Base-by-base conservation (phyloP, 176 grass and related monocot species). In the Ensete glaucum region DNA sequence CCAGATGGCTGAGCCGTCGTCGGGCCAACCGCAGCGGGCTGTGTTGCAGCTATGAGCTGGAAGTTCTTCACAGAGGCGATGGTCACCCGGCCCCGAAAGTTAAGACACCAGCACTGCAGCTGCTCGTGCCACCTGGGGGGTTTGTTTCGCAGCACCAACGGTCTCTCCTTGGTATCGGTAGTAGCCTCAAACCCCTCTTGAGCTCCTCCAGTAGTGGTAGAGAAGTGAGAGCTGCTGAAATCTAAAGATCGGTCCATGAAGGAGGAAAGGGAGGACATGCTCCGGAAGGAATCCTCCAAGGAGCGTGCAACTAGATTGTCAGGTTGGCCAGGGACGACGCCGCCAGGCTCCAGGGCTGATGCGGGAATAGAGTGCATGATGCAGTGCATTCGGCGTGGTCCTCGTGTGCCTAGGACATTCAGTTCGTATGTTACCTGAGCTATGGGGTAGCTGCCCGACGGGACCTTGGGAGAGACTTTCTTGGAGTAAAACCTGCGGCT, bases 321-420 rank as follows among this genome's bases (percentile, higher is more conserved):
- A 0, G 89, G 82, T 52, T 87, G 92, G 6, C 85, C 78, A 64
- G 92, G 92, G 29, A 96, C 87, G 3, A 62, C 43, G 13, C 92
- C 89, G 0, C 82, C 85, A 24, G 87, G 92, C 27, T 87, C 89
- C 2, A 88, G 59, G 0, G 86, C 62, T 14, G 92, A 85, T 10
- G 85, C 68, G 12, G 92, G 92, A 77, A 96, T 89, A 23, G 87
- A 92, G 67, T 92, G 83, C 87, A 96, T 89, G 48, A 86, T 62
- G 53, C 87, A 92, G 52, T 92, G 89, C 89, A 96, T 96, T 78
- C 87, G 85, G 50, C 92, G 88, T 9, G 92, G 92, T 13, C 92
- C 92, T 1, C 92, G 82, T 14, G 87, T 92, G 20, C 92, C 92
- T 1, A 92, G 87, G 9, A 96, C 89, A 69, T 96, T 96, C 87